Evolutionary conservation across 2,329 filamentous ascomycete genomes (phyloP), one percentile per base, ranked within the genome.

Genomic region (Aspergillus uvarum): DNA sequence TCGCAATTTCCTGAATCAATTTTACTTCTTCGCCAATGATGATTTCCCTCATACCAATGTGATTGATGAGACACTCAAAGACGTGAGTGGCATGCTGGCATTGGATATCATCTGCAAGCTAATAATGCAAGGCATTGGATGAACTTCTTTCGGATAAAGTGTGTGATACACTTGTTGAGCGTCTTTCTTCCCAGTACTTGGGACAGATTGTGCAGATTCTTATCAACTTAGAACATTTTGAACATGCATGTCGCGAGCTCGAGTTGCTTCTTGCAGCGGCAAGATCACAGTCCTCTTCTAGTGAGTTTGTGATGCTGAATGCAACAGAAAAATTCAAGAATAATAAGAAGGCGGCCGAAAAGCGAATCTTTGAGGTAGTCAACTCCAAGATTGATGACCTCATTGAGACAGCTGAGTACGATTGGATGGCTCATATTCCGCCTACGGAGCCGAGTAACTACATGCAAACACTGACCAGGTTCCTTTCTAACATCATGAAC

Each of bases 331-430:
- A 91, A 61, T 99, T 99, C 75, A 85, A 87, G 47, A 88, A 85
- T 69, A 93, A 96, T 72, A 97, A 97, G 78, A 97, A 98, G 79
- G 92, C 90, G 1, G 95, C 95, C 0, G 94, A 97, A 73, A 96
- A 97, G 78, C 89, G 96, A 35, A 98, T 99, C 59, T 99, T 99
- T 72, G 96, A 99, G 77, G 85, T 99, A 0, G 95, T 99, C 64
- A 98, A 99, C 78, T 96, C 91, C 59, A 99, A 99, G 80, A 98
- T 99, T 68, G 94, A 98, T 71, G 95, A 99, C 73, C 84, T 99
- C 11, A 90, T 99, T 57, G 94, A 97, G 69, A 98, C 93, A 0
- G 94, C 95, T 32, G 95, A 99, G 77, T 99, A 99, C 73, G 92
- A 98, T 74, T 99, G 95, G 85, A 85, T 84, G 76, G 81, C 84